phyloP scores from a whole-genome alignment of 2,329 filamentous ascomycete species.

The Microcyclosporella mali region DNA sequence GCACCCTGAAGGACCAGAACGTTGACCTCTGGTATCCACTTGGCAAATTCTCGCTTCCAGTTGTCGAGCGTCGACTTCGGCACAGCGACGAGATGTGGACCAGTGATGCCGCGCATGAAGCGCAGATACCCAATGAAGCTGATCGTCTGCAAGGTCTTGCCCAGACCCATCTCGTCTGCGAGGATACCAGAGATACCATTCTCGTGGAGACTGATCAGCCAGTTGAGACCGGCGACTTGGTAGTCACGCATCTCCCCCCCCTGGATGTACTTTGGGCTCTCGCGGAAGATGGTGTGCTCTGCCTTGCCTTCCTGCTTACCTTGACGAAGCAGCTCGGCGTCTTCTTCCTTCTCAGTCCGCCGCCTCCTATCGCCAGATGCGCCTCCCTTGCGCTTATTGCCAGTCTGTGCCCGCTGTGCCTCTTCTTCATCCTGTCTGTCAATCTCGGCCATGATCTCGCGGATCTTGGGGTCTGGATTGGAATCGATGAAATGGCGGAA shows the following conservation, averaged over 20 bases:
- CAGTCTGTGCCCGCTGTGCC: conserved; percentile 57
- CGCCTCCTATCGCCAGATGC: conserved; percentile 71
- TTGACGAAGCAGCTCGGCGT: conserved; percentile 78
- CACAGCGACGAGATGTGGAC: conserved; percentile 84
- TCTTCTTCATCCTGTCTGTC: conserved; percentile 81
- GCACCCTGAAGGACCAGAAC: conserved; percentile 89
- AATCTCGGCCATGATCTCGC: conserved; percentile 88
- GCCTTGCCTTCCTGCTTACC: conserved; percentile 75
- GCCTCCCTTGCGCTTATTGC: conserved; percentile 72
- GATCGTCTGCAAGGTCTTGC: conserved; percentile 96
- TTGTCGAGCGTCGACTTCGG: conserved; percentile 98
- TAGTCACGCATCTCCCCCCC: conserved; percentile 90
- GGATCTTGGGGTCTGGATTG: conserved; percentile 90
- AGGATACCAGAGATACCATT: conserved; percentile 98
- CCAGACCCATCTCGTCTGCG: conserved; percentile 97
- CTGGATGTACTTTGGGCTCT: conserved; percentile 84
- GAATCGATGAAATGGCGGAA: conserved; percentile 99
- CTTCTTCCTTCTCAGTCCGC: conserved; percentile 94
- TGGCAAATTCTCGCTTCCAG: conserved; percentile 91
- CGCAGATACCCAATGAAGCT: conserved; percentile 92
- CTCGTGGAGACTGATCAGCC: conserved; percentile 94
- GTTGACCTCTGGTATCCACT: conserved; percentile 93
- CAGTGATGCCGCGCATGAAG: conserved; percentile 81
- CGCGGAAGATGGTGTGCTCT: conserved; percentile 84
- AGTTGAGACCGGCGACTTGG: conserved; percentile 90